Evolutionary conservation across 2,329 filamentous ascomycete species (phyloP).

Genomic region (Thielaviopsis populi): DNA sequence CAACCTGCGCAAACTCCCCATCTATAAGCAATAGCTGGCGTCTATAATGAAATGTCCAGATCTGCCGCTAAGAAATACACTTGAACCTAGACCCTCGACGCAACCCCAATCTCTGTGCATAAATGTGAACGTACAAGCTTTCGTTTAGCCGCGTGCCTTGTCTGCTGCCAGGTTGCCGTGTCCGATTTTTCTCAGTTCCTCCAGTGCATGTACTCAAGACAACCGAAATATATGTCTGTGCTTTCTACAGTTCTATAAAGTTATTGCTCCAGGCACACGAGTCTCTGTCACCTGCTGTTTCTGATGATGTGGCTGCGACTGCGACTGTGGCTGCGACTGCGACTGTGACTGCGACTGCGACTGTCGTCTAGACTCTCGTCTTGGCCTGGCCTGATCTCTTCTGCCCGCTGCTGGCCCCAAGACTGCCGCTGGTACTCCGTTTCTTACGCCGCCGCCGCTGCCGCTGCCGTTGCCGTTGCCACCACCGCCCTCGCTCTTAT

Average conservation of each 20-base stretch:
- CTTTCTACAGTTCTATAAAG: too few species aligned
- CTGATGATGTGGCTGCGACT: too few species aligned
- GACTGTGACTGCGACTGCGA: neutral
- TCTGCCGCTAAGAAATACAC: neutral
- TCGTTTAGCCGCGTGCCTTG: too few species aligned
- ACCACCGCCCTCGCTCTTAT: neutral
- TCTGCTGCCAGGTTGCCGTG: too few species aligned
- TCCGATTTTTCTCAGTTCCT: too few species aligned
- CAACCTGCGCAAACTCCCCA: neutral
- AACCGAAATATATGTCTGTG: too few species aligned
- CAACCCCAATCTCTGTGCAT: neutral
- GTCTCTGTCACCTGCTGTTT: too few species aligned
- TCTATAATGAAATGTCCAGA: neutral
- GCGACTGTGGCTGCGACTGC: neutral
- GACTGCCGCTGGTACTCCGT: neutral
- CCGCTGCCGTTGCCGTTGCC: neutral
- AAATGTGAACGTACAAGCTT: too few species aligned
- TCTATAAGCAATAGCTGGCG: neutral
- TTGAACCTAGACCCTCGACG: neutral
- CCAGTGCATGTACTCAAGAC: too few species aligned
- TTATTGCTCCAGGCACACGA: neutral
- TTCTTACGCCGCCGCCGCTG: neutral
- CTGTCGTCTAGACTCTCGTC: neutral
- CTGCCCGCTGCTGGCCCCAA: too few species aligned
- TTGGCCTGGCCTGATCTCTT: neutral